These are phyloP conservation scores for Exobasidium rhododendri DNA, from an alignment of 1,284 basidiomycete genomes.

Conservation along the genomic window DNA sequence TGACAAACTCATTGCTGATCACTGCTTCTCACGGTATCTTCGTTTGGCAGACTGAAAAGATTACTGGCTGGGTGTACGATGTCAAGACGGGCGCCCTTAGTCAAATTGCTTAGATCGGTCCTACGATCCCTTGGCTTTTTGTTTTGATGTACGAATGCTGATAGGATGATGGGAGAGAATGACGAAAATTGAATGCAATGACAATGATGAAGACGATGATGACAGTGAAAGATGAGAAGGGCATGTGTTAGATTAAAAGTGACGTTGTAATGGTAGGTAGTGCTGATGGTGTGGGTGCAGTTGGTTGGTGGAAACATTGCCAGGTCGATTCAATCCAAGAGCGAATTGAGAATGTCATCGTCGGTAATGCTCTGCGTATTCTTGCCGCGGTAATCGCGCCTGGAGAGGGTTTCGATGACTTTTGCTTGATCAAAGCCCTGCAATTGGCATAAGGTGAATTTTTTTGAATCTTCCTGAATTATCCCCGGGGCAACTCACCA, in stretches of 20 bases:
- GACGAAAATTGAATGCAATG: neutral
- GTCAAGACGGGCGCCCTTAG: constrained; percentile 10
- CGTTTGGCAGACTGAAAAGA: neutral
- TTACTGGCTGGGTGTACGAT: constrained; percentile 1
- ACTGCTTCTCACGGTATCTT: neutral
- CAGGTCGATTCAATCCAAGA: constrained; percentile 19
- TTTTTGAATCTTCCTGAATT: neutral
- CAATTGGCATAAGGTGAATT: neutral
- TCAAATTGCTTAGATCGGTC: constrained; percentile 7
- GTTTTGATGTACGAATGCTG: neutral
- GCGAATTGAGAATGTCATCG: constrained; percentile 41
- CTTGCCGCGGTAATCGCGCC: constrained; percentile 83
- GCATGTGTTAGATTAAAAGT: neutral
- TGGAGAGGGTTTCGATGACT: constrained; percentile 82
- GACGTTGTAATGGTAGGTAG: neutral
- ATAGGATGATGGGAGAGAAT: neutral
- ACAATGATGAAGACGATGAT: no score
- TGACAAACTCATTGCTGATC: no score
- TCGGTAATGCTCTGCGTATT: constrained; percentile 57
- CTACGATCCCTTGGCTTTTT: no score
- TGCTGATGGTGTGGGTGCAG: neutral
- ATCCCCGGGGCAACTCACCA: constrained; percentile 35
- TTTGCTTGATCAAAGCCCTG: constrained; percentile 67
- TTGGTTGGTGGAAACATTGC: neutral
- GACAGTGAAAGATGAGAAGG: no score